Evolutionary conservation across 2,329 filamentous ascomycete species (phyloP), one percentile per base, ranked within the genome.

Genomic region (Daldinia sp.): DNA sequence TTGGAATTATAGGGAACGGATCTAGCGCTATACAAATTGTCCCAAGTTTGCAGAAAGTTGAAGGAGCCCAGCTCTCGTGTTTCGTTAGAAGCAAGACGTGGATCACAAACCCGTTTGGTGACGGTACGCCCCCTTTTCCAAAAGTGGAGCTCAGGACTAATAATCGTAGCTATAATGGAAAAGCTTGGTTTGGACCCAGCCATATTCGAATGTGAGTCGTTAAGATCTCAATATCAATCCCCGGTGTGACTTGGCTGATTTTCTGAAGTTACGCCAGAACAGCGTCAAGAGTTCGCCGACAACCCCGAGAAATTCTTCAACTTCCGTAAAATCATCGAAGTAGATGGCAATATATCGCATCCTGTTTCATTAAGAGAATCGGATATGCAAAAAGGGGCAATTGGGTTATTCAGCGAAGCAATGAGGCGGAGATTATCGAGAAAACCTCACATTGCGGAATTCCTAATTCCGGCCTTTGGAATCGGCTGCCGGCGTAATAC

Each of bases 21-120:
- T 82, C 81, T 17, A 83, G 81, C 64, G 78, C 78, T 1, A 84
- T 85, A 62, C 83, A 85, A 61, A 85, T 85, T 55, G 76, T 85
- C 7, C 83, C 83, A 1, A 72, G 68, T 4, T 73, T 86, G 35
- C 82, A 83, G 66, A 80, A 79, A 61, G 37, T 79, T 1, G 73
- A 79, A 51, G 81, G 80, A 3, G 64, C 75, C 2, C 68, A 76
- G 8, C 69, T 84, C 25, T 79, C 75, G 4, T 80, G 80, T 55
- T 85, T 83, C 63, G 78, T 83, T 48, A 77, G 82, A 53, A 81
- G 78, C 35, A 79, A 79, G 51, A 83, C 80, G 4, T 85, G 81
- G 82, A 82, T 85, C 49, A 77, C 79, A 7, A 78, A 78, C 13
- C 73, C 77, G 0, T 83, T 83, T 58, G 81, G 81, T 15, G 81